Evolutionary conservation across 176 grass and related monocot species (phyloP).

Genomic region (Eragrostis curvula): DNA sequence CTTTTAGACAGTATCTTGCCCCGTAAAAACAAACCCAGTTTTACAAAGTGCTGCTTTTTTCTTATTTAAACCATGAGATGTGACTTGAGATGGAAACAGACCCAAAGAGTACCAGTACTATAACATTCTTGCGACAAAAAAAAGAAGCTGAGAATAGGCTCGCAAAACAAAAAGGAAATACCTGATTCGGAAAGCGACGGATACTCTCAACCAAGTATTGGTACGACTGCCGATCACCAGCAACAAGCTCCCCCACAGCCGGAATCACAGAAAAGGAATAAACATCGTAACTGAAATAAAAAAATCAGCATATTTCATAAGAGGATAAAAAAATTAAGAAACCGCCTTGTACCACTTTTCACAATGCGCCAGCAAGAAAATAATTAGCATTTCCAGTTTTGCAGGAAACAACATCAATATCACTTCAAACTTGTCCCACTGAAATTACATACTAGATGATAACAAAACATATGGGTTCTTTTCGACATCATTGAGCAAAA

Average conservation of each 20-base stretch:
- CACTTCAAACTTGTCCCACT: background rate
- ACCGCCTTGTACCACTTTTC: background rate
- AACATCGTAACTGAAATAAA: conserved; percentile 68
- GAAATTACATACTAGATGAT: background rate
- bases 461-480: background rate
- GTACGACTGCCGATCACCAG: conserved; percentile 81
- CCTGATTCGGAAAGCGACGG: conserved; percentile 83
- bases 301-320: background rate
- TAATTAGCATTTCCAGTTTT: background rate
- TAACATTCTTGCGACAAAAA: background rate
- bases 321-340: background rate
- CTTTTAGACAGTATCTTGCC: background rate
- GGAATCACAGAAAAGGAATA: conserved; percentile 98
- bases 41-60: background rate
- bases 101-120: too few species aligned
- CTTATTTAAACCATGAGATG: background rate
- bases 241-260: conserved; percentile 80
- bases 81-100: background rate
- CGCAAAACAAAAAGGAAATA: conserved; percentile 11
- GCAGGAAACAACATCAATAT: background rate
- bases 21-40: background rate
- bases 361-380: background rate
- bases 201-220: conserved; percentile 97
- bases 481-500: background rate
- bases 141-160: conserved; percentile 1